Percentiles rank a stretch among this genome's conserved stretches.
These are phyloP conservation scores for Lenzites betulinus DNA, from an alignment of 768 basidiomycete genomes.

Conservation along the genomic window DNA sequence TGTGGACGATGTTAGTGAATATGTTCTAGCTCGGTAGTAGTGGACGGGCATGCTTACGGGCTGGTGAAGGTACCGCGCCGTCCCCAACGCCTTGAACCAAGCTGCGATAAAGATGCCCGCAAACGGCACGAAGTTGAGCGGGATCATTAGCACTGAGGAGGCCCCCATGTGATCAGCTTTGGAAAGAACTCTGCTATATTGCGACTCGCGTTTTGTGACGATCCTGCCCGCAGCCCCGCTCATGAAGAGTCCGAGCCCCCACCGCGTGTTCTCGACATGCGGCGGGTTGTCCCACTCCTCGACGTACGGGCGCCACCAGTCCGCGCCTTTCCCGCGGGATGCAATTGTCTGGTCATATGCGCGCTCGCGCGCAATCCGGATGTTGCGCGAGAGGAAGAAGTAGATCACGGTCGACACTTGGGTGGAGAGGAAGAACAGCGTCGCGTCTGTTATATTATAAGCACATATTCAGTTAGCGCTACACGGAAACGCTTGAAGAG, in stretches of 20 bases:
- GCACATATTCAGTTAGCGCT: constrained; percentile 1
- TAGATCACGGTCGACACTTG: constrained; percentile 76
- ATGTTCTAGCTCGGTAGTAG: not conserved
- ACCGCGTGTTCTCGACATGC: constrained; percentile 9
- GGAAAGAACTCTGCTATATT: constrained; percentile 37
- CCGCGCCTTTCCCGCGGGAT: constrained; percentile 77
- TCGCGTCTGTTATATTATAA: constrained; percentile 63
- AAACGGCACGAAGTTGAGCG: constrained; percentile 62
- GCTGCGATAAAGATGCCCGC: constrained; percentile 64
- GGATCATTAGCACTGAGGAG: constrained; percentile 55
- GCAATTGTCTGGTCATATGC: constrained; percentile 82
- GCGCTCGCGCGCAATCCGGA: constrained; percentile 74
- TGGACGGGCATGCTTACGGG: constrained; percentile 47
- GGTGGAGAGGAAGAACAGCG: constrained; percentile 68
- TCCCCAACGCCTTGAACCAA: constrained; percentile 66
- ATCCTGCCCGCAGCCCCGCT: constrained; percentile 20
- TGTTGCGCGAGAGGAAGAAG: constrained; percentile 84
- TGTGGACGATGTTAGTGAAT: constrained; percentile 13
- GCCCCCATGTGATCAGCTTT: constrained; percentile 40
- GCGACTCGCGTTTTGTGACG: constrained; percentile 23
- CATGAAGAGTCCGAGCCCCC: constrained; percentile 17
- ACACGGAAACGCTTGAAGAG: not conserved
- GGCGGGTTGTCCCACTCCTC: constrained; percentile 77
- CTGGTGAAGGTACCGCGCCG: constrained; percentile 66
- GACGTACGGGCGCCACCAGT: constrained; percentile 84